Percentiles rank a stretch among this genome's conserved stretches.
These are phyloP conservation scores for Cryphonectria japonica DNA, from an alignment of 2,329 filamentous ascomycete species.

Conservation along the genomic window DNA sequence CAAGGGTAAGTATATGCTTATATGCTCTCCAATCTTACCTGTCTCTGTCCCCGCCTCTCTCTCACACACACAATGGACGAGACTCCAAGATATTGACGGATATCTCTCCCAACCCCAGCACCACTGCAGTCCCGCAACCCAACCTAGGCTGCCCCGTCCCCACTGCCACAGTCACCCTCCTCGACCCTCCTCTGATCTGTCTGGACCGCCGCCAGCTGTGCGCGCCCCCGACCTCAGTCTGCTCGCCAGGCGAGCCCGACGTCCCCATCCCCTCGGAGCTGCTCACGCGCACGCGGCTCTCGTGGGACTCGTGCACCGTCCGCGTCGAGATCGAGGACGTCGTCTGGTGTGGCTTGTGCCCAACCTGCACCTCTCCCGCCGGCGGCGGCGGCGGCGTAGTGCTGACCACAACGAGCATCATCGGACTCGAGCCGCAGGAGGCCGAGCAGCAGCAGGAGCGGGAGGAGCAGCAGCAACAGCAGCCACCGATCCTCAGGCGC, in stretches of 20 bases:
- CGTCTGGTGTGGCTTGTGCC: not conserved
- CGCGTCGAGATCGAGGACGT: not conserved
- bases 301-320: not conserved
- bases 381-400: not conserved
- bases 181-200: not conserved
- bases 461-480: not conserved
- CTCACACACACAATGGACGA: not conserved
- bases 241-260: slow-evolving; percentile 7
- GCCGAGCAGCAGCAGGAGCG: not conserved
- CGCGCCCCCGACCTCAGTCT: not conserved
- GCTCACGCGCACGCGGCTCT: not conserved
- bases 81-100: no score
- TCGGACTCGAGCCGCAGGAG: not conserved
- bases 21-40: not conserved
- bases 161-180: slow-evolving; percentile 6
- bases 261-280: not conserved
- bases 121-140: not conserved
- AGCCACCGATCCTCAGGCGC: not conserved
- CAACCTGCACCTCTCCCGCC: slow-evolving; percentile 1
- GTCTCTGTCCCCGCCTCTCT: not conserved
- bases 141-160: not conserved
- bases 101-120: not conserved
- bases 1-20: slow-evolving; percentile 2
- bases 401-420: not conserved
- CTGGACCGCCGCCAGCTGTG: slow-evolving; percentile 1